Evolutionary conservation across 805 yeast species (phyloP), one percentile per base, ranked within the genome.

Genomic region (Wickerhamiella hasegawae): DNA sequence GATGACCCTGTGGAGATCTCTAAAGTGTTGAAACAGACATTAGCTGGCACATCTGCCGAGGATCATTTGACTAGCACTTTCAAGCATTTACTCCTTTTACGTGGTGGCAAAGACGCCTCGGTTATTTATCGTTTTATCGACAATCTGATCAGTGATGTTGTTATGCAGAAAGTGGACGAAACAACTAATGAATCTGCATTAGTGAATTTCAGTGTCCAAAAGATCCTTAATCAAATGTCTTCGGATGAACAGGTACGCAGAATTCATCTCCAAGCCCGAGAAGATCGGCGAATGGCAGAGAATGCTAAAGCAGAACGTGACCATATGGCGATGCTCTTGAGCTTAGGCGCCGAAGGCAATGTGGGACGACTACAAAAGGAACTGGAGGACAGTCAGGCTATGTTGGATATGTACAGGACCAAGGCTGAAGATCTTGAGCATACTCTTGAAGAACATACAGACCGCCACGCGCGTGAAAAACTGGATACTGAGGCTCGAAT

Each of bases 181-280:
- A 68, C 69, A 35, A 78, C 74, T 32, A 63, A 74, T n/a, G 72
- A 38, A 9, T 25, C 31, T 16, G 33, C 39, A 18, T 30, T 81
- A 12, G 65, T 82, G 43, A 80, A 77, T 35, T 71, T 79, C 32
- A 81, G 93, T 1, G 73, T 85, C 24, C 83, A 80, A 47, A 63
- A 73, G 37, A 60, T 87, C 31, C 63, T 72, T 39, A 74, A 82
- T 29, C 67, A 79, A 19, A 63, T 85, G 49, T 74, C 75, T 45
- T 80, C 94, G 0, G 95, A 87, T 52, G 93, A 82, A 36, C 75
- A 76, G 57, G 93, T 93, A 10, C 64, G 73, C 35, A 66, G 78
- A 40, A 92, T 94, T 41, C 66, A 61, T 36, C 51, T 49, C 36
- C 83, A 69, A 36, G 63, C 74, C 25, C 65, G 66, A 46, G 69